phyloP scores from a whole-genome alignment of 176 grass and related monocot species.

The Lolium multiflorum region DNA sequence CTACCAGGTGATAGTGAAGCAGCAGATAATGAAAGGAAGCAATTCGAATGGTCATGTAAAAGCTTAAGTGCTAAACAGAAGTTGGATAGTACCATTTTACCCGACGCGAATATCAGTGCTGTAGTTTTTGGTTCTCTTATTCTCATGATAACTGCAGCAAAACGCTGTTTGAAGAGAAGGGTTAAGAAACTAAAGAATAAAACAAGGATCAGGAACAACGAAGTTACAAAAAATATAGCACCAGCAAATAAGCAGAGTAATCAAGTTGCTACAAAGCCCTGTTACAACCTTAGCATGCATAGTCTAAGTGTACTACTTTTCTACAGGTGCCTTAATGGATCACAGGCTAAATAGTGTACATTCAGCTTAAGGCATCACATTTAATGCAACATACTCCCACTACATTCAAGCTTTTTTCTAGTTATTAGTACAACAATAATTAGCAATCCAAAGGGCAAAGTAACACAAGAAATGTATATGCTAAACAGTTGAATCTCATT shows the following conservation, averaged over 20 bases:
- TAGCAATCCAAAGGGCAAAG: conserved; percentile 6
- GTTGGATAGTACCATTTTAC: conserved; percentile 84
- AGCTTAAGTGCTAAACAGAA: not conserved
- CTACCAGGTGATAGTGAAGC: not conserved
- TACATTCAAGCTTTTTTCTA: not conserved
- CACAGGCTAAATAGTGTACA: not conserved
- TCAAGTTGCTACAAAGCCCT: not conserved
- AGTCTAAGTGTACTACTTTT: not conserved
- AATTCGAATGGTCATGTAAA: not conserved
- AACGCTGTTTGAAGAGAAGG: conserved; percentile 70
- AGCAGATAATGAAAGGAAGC: not conserved
- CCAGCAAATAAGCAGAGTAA: not conserved
- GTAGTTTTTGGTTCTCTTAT: conserved; percentile 99
- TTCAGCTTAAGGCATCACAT: not conserved
- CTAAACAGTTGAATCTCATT: not conserved
- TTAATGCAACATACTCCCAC: not conserved
- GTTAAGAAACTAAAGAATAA: conserved; percentile 24
- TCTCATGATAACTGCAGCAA: conserved; percentile 99
- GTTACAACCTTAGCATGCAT: not conserved
- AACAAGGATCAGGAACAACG: not conserved
- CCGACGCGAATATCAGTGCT: conserved; percentile 96
- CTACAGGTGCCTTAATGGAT: not conserved
- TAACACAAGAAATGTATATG: not conserved
- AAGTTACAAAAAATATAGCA: not conserved
- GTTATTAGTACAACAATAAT: not conserved